Percentiles rank a stretch among this genome's conserved stretches.
phyloP scores from a whole-genome alignment of 768 basidiomycete genomes.

The Rhizopogon rudus region DNA sequence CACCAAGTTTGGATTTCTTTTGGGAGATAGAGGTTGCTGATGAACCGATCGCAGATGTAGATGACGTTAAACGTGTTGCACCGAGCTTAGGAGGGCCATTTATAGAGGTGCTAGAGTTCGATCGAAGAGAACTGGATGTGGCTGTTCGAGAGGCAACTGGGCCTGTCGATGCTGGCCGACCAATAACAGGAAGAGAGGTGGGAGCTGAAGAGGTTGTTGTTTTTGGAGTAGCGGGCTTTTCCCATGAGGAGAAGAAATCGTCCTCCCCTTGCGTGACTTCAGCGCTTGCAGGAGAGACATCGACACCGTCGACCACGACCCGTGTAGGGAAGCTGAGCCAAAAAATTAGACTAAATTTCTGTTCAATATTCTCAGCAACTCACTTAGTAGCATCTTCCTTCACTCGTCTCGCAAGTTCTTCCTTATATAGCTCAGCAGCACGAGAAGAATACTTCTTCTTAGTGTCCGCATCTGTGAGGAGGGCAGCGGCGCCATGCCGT shows the following conservation, averaged over 20 bases:
- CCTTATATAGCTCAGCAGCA: slow-evolving; percentile 85
- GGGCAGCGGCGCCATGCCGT: slow-evolving; percentile 72
- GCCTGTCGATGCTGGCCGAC: slow-evolving; percentile 40
- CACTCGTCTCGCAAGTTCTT: slow-evolving; percentile 78
- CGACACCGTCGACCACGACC: slow-evolving; percentile 81
- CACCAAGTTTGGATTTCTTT: slow-evolving; percentile 69
- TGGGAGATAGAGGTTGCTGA: slow-evolving; percentile 29
- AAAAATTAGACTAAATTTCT: slow-evolving; percentile 1
- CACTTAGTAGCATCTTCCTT: slow-evolving; percentile 71
- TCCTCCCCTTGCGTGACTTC: slow-evolving; percentile 57
- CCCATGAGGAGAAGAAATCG: slow-evolving; percentile 97
- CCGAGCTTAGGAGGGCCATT: slow-evolving; percentile 34
- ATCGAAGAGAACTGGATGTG: slow-evolving; percentile 58
- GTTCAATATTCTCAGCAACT: slow-evolving; percentile 15
- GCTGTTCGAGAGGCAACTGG: slow-evolving; percentile 50
- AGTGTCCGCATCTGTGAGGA: slow-evolving; percentile 68
- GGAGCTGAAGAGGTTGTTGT: slow-evolving; percentile 45
- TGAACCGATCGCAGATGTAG: slow-evolving; percentile 28
- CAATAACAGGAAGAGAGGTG: slow-evolving; percentile 53
- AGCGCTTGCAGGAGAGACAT: slow-evolving; percentile 34
- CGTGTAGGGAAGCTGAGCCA: slow-evolving; percentile 64
- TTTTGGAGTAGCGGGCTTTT: slow-evolving; percentile 67
- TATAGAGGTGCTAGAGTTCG: slow-evolving; percentile 31
- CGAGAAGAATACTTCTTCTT: slow-evolving; percentile 89
- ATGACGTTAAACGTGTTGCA: slow-evolving; percentile 38